Evolutionary conservation across 768 basidiomycete genomes (phyloP).

Genomic region (Collybiopsis confluens): DNA sequence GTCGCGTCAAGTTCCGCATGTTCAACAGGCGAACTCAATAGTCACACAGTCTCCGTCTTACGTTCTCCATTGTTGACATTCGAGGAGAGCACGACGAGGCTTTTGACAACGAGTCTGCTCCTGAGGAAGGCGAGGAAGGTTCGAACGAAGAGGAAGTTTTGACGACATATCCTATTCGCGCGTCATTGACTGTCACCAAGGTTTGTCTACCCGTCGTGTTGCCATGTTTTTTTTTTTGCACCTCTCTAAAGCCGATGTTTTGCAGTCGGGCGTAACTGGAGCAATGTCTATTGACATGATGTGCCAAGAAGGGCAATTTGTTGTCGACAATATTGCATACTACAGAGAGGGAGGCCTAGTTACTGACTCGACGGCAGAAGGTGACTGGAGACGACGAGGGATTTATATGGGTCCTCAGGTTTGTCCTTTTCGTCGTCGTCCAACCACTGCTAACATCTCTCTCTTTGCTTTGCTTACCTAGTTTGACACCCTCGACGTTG

Average conservation of each 20-base stretch:
- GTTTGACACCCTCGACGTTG: conserved; percentile 87
- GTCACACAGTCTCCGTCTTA: conserved; percentile 68
- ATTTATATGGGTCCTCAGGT: conserved; percentile 91
- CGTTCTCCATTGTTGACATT: conserved; percentile 92
- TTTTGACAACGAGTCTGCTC: conserved; percentile 24
- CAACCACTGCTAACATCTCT: neutral
- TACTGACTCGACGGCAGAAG: conserved; percentile 77
- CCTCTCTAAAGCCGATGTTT: neutral
- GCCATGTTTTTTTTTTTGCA: neutral
- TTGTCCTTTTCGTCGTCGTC: conserved; percentile 12
- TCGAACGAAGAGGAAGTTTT: conserved; percentile 34
- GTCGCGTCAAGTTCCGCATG: conserved; percentile 22
- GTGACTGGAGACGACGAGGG: conserved; percentile 90
- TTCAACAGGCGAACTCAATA: neutral
- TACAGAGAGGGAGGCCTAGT: conserved; percentile 72
- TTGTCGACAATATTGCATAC: conserved; percentile 87
- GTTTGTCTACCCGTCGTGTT: conserved; percentile 36
- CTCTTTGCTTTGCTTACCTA: conserved; percentile 22
- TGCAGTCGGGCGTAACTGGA: conserved; percentile 49
- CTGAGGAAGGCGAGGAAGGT: conserved; percentile 33
- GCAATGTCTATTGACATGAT: conserved; percentile 77
- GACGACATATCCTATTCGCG: conserved; percentile 67
- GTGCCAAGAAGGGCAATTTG: conserved; percentile 74
- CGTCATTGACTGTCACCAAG: conserved; percentile 83
- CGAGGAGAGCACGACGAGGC: conserved; percentile 40